These are phyloP conservation scores for Lipomyces oligophaga DNA, from an alignment of 805 yeast species.

Conservation along the genomic window DNA sequence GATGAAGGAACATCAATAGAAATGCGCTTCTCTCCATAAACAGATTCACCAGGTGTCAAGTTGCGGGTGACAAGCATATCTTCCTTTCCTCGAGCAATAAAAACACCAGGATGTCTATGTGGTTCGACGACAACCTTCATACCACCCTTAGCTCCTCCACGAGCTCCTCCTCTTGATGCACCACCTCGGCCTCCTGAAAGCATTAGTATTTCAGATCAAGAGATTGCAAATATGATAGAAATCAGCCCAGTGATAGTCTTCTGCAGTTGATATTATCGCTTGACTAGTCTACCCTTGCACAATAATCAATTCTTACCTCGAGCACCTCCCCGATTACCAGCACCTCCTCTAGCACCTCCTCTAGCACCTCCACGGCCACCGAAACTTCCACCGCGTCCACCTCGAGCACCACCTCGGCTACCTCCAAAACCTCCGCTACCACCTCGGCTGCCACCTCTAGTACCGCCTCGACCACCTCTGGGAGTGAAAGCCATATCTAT, in stretches of 20 bases:
- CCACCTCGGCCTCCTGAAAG: constrained; percentile 44
- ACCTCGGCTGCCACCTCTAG: constrained; percentile 31
- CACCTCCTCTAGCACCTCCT: constrained; percentile 19
- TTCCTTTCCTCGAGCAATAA: constrained; percentile 99
- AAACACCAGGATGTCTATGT: constrained; percentile 92
- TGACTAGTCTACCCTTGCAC: too few relatives aligned
- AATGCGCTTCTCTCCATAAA: constrained; percentile 96
- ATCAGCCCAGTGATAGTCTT: constrained; percentile 2
- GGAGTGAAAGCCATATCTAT: constrained; percentile 76
- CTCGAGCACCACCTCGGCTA: constrained; percentile 43
- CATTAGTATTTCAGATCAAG: too few relatives aligned
- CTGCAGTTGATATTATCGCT: neutral
- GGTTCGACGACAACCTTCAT: constrained; percentile 98
- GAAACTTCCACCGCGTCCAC: constrained; percentile 48
- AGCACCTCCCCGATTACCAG: constrained; percentile 1
- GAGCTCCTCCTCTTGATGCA: constrained; percentile 54
- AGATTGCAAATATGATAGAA: neutral
- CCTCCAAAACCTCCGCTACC: constrained; percentile 56
- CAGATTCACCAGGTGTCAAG: constrained; percentile 97
- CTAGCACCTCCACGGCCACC: constrained; percentile 38
- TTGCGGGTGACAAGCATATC: constrained; percentile 96
- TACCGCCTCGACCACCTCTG: constrained; percentile 46
- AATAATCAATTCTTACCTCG: too few relatives aligned
- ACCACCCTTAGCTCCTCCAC: constrained; percentile 59
- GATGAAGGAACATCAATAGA: constrained; percentile 87